Evolutionary conservation across 106 monocot genomes (phyloP).

Genomic region (Dactylorhiza incarnata): DNA sequence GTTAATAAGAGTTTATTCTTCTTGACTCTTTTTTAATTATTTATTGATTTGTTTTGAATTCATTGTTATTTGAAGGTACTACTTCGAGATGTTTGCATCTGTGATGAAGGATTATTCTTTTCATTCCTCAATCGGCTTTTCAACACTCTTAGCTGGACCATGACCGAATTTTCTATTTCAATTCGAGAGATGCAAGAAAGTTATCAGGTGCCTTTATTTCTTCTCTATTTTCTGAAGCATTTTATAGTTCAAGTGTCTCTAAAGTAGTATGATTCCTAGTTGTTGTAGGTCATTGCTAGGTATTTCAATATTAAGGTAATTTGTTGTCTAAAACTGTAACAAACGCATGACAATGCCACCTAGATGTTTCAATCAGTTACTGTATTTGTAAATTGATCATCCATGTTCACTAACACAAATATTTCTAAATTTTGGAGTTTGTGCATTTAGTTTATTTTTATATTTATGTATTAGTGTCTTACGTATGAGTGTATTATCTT

Average conservation of each 20-base stretch:
- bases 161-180: conserved; percentile 96
- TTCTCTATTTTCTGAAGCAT: neutral
- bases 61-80: conserved; percentile 43
- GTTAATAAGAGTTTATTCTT: conserved; percentile 19
- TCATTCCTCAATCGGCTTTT: conserved; percentile 93
- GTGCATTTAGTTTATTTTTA: too few relatives aligned
- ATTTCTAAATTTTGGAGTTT: neutral
- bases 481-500: too few relatives aligned
- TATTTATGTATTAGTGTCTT: too few relatives aligned
- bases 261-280: neutral
- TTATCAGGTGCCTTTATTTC: conserved; percentile 45
- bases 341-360: neutral
- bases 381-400: neutral
- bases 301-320: neutral
- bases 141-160: conserved; percentile 96
- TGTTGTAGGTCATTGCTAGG: neutral
- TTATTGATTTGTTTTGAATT: neutral
- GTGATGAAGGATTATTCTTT: conserved; percentile 70
- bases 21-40: neutral
- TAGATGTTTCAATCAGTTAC: neutral
- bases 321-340: neutral
- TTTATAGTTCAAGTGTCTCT: neutral
- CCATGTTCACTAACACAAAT: neutral
- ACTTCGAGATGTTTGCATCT: conserved; percentile 59
- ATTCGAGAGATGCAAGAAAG: conserved; percentile 93